A percentile compares a stretch with the other conserved stretches of the same genome.
Conservation (phyloP, 257 asterid genomes). For the Solanum chiquidenum region DNA sequence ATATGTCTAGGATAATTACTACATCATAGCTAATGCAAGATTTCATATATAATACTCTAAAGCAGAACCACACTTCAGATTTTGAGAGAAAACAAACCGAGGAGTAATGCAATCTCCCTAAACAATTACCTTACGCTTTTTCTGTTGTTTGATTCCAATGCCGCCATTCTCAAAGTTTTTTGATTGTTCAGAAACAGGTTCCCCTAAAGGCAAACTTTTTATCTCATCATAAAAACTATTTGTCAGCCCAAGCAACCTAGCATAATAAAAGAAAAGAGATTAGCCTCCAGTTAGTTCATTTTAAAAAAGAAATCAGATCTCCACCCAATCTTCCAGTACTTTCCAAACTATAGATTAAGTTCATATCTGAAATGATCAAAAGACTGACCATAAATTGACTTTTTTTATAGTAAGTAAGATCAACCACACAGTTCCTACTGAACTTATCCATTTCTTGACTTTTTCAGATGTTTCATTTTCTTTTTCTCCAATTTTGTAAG, state of each 20-base stretch:
- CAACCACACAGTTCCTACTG: background rate
- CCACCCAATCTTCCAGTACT: background rate
- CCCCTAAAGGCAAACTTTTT: constrained; percentile 49
- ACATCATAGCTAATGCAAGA: background rate
- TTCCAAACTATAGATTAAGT: background rate
- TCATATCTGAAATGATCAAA: background rate
- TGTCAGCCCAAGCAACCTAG: constrained; percentile 68
- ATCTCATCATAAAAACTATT: constrained; percentile 83
- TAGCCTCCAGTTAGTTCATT: background rate
- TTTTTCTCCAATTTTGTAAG: constrained; percentile 58
- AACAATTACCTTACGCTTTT: constrained; percentile 59
- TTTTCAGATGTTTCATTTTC: constrained; percentile 58
- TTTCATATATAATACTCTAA: background rate
- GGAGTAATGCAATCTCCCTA: background rate
- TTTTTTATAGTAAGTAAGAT: background rate
- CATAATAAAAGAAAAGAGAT: constrained; percentile 6
- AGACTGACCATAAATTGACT: background rate
- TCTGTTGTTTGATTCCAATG: constrained; percentile 31
- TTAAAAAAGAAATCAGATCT: background rate
- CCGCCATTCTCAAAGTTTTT: constrained; percentile 16
- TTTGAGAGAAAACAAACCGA: background rate
- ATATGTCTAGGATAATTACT: background rate
- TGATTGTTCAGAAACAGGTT: constrained; percentile 22
- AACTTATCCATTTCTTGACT: constrained; percentile 68
- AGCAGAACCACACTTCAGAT: background rate